A percentile compares a stretch with the other conserved stretches of the same genome.
phyloP scores from a whole-genome alignment of 176 grass and related monocot species.

The Paspalum vaginatum region DNA sequence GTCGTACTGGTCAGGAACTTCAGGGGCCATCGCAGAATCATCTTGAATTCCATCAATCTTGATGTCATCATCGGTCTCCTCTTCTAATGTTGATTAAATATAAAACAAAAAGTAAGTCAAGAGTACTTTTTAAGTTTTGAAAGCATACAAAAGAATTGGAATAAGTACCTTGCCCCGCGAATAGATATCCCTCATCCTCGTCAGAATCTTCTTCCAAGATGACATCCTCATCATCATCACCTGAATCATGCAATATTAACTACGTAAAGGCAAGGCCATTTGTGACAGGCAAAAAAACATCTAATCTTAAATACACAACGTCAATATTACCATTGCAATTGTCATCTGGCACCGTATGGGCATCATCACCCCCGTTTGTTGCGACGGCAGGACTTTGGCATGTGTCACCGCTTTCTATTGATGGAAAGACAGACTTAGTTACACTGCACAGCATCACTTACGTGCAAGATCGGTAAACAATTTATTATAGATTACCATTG shows the following conservation, averaged over 20 bases:
- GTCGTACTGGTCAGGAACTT: not conserved
- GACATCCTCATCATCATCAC: not conserved
- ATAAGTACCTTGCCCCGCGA: not conserved
- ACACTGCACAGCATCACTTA: no score
- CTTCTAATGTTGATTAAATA: not conserved
- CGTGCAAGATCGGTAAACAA: no score
- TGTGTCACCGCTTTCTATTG: no score
- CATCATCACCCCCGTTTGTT: no score
- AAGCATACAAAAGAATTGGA: not conserved
- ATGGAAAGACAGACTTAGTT: no score
- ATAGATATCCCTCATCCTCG: not conserved
- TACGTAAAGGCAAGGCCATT: not conserved
- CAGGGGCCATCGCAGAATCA: not conserved
- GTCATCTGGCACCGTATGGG: no score
- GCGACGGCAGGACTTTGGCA: no score
- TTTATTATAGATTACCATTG: no score
- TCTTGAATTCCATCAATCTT: not conserved
- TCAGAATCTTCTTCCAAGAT: not conserved
- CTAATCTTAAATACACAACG: not conserved
- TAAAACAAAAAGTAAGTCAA: not conserved
- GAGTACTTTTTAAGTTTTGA: fast-evolving
- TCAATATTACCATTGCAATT: no score
- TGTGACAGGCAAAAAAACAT: not conserved
- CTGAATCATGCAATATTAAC: no score
- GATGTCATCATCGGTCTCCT: not conserved